phyloP scores from a whole-genome alignment of 225 moss, liverwort and hornwort species.

The Rhytidiadelphus loreus region DNA sequence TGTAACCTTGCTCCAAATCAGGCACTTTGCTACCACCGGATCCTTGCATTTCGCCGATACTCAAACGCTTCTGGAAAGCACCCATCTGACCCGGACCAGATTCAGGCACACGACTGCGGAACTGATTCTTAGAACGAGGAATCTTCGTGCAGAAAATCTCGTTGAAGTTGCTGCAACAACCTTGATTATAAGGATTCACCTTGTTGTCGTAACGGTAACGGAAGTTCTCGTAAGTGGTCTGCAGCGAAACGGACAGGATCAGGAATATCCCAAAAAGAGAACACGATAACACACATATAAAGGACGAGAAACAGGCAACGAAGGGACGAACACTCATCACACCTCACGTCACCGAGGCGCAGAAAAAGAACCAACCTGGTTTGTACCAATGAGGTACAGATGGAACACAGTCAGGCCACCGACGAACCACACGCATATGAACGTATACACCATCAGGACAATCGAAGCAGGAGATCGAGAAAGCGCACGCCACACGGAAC shows the following conservation, averaged over 20 bases:
- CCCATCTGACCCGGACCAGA: constrained; percentile 31
- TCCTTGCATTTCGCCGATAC: constrained; percentile 26
- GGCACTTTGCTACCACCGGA: constrained; percentile 28
- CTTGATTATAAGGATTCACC: constrained; percentile 84
- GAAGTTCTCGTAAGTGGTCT: constrained; percentile 98
- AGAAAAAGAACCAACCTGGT: constrained; percentile 48
- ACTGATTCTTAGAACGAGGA: constrained; percentile 69
- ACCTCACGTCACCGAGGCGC: neutral
- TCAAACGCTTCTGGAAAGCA: constrained; percentile 19
- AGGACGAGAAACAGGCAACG: neutral
- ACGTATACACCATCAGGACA: constrained; percentile 86
- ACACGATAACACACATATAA: neutral
- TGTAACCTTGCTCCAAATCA: constrained; percentile 82
- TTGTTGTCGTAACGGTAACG: constrained; percentile 95
- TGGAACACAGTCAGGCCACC: constrained; percentile 95
- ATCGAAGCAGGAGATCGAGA: constrained; percentile 79
- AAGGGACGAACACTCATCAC: neutral
- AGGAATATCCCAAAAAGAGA: neutral
- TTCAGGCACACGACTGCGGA: constrained; percentile 57
- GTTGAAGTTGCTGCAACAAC: constrained; percentile 58
- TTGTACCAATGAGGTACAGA: constrained; percentile 94
- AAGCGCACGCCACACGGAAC: constrained; percentile 73
- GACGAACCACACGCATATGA: constrained; percentile 91
- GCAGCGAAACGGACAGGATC: neutral
- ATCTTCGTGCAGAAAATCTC: constrained; percentile 80